Conservation (phyloP, 1,284 basidiomycete genomes). For the Cutaneotrichosporon sp. region DNA sequence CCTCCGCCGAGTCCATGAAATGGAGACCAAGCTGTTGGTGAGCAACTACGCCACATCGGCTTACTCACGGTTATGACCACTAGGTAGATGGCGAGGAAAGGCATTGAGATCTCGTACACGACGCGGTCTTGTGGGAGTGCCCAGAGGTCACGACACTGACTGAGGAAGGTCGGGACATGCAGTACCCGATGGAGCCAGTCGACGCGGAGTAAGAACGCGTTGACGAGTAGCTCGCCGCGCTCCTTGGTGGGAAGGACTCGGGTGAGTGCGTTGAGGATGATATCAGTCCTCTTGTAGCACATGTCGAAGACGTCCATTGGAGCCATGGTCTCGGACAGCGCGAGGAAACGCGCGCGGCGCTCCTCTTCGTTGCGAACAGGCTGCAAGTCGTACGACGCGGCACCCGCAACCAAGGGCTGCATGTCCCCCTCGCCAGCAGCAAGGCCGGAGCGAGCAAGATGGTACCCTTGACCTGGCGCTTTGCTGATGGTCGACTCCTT, state of each 20-base stretch:
- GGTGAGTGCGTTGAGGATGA: slow-evolving; percentile 47
- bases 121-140: slow-evolving; percentile 44
- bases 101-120: slow-evolving; percentile 49
- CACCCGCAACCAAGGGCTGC: neutral
- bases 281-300: slow-evolving; percentile 47
- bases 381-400: slow-evolving; percentile 5
- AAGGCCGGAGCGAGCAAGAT: slow-evolving; percentile 32
- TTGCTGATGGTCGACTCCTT: slow-evolving; percentile 31
- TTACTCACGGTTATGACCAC: slow-evolving; percentile 47
- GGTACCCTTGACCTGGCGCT: slow-evolving; percentile 45
- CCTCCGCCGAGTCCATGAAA: slow-evolving; percentile 51
- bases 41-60: neutral
- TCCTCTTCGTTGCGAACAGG: slow-evolving; percentile 31
- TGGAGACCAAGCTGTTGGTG: slow-evolving; percentile 46
- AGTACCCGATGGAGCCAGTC: slow-evolving; percentile 54
- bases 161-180: slow-evolving; percentile 50
- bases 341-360: slow-evolving; percentile 33
- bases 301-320: slow-evolving; percentile 50
- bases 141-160: slow-evolving; percentile 53
- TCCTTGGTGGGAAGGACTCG: slow-evolving; percentile 47
- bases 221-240: slow-evolving; percentile 49
- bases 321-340: slow-evolving; percentile 45
- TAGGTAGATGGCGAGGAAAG: slow-evolving; percentile 50
- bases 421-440: slow-evolving; percentile 16
- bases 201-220: slow-evolving; percentile 49